A percentile compares a stretch with the other conserved stretches of the same genome.
Conservation (phyloP, 2,329 filamentous ascomycete species). For the Aspergillus ibericus region DNA sequence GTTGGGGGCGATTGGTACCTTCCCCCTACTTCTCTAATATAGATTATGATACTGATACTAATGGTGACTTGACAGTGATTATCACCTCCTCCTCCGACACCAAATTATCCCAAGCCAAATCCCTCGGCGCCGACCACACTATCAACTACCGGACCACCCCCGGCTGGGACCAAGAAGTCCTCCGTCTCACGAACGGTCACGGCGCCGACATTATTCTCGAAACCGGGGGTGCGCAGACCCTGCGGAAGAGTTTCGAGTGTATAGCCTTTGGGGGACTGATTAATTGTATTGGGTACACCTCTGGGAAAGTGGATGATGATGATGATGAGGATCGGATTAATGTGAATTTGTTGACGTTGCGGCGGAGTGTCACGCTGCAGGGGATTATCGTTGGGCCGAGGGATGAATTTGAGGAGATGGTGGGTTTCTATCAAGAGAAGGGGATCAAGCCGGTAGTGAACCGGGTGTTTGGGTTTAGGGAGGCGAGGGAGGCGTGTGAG, state of each 20-base stretch:
- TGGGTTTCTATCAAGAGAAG: constrained; percentile 35
- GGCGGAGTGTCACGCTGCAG: constrained; percentile 55
- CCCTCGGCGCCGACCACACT: constrained; percentile 50
- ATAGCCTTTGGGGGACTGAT: constrained; percentile 50
- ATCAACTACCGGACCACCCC: constrained; percentile 53
- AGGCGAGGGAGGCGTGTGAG: constrained; percentile 55
- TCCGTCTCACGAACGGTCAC: constrained; percentile 44
- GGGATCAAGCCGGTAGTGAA: constrained; percentile 50
- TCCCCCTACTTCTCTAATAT: not conserved
- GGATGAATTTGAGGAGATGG: constrained; percentile 49
- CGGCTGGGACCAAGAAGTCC: constrained; percentile 49
- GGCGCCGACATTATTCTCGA: constrained; percentile 56
- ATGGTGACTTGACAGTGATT: constrained; percentile 38
- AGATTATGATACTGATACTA: constrained; percentile 24
- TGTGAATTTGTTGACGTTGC: constrained; percentile 58
- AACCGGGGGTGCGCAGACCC: constrained; percentile 52
- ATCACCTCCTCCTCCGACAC: constrained; percentile 53
- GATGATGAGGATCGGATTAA: constrained; percentile 60
- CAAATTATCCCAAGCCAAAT: constrained; percentile 52
- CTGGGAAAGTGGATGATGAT: constrained; percentile 56
- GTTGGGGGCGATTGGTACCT: constrained; percentile 43
- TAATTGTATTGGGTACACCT: constrained; percentile 50
- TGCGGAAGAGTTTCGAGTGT: constrained; percentile 50
- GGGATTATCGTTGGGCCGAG: constrained; percentile 64
- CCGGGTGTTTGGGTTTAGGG: constrained; percentile 54